These are phyloP conservation scores for Amanita polypyramis DNA, from an alignment of 768 basidiomycete genomes.

Conservation along the genomic window DNA sequence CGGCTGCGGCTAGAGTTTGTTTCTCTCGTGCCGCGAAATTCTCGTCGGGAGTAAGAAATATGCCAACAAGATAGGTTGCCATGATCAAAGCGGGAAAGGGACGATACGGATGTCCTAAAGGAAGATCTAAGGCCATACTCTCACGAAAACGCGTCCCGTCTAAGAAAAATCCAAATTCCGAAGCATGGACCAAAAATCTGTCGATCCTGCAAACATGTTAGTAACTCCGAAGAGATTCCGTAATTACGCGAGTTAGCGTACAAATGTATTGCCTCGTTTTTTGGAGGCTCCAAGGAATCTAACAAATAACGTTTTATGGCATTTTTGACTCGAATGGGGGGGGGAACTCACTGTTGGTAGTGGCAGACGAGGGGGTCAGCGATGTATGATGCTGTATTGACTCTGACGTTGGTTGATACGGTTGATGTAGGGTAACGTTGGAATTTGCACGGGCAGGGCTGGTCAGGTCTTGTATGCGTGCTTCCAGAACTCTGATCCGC, in stretches of 20 bases:
- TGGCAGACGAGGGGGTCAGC: background rate
- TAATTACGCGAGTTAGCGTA: constrained; percentile 13
- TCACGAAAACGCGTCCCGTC: constrained; percentile 34
- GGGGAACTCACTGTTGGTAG: background rate
- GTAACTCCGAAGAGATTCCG: background rate
- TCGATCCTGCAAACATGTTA: constrained; percentile 17
- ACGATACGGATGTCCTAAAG: constrained; percentile 22
- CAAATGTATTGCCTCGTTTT: constrained; percentile 20
- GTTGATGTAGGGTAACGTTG: constrained; percentile 23
- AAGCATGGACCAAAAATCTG: constrained; percentile 35
- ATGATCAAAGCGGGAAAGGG: constrained; percentile 29
- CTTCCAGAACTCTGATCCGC: constrained; percentile 34
- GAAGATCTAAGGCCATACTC: constrained; percentile 20
- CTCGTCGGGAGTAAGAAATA: constrained; percentile 21
- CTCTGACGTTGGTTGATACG: constrained; percentile 17
- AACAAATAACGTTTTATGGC: background rate
- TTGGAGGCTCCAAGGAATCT: constrained; percentile 20
- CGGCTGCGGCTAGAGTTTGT: constrained; percentile 31
- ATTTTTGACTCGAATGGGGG: background rate
- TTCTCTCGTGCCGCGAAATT: constrained; percentile 19
- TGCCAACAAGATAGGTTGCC: constrained; percentile 28
- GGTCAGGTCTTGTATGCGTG: constrained; percentile 37
- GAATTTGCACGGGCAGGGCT: constrained; percentile 20
- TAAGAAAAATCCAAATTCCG: constrained; percentile 51
- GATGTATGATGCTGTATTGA: background rate